Conservation (phyloP, 108 stramenopile genomes). For the Pseudonitzschia delicatissima region DNA sequence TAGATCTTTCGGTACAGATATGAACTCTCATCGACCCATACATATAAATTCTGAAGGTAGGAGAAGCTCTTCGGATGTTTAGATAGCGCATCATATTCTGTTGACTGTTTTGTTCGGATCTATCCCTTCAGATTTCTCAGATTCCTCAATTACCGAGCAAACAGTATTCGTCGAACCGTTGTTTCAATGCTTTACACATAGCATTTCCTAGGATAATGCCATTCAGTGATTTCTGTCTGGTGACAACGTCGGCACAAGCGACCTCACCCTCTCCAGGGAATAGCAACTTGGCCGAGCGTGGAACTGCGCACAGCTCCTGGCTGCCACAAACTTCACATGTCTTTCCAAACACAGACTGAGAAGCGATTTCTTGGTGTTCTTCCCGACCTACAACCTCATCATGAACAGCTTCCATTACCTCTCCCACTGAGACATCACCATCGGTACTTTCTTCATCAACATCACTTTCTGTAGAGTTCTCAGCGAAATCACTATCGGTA, state of each 20-base stretch:
- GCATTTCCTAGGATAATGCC: not conserved
- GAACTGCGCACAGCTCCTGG: not conserved
- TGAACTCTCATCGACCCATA: no score
- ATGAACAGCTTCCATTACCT: not conserved
- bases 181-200: not conserved
- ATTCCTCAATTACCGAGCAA: not conserved
- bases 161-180: not conserved
- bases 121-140: not conserved
- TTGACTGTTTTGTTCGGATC: no score
- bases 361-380: not conserved
- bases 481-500: no score
- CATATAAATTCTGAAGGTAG: no score
- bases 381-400: not conserved
- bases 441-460: not conserved
- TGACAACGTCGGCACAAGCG: not conserved
- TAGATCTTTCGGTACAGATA: no score
- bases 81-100: no score
- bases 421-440: not conserved
- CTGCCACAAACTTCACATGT: not conserved
- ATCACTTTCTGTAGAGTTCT: no score
- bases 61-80: no score
- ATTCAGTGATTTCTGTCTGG: not conserved
- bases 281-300: not conserved
- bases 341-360: not conserved
- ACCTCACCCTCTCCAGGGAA: slow-evolving; percentile 3